Evolutionary conservation across 805 yeast species (phyloP).

Genomic region (Ogataea nitratoaversa): DNA sequence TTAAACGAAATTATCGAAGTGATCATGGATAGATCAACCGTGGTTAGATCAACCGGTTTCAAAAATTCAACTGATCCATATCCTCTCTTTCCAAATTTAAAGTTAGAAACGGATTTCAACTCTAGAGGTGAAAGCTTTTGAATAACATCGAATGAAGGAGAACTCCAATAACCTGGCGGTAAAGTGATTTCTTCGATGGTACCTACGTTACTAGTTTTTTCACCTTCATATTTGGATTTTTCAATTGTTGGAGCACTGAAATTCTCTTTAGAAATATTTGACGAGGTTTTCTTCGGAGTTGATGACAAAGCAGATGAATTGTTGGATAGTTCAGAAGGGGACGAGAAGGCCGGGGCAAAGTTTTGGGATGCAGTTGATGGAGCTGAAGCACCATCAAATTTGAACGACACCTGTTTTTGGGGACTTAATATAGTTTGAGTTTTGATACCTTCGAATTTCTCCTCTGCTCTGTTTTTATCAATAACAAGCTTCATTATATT

Average conservation of each 20-base stretch:
- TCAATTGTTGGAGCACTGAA: not conserved
- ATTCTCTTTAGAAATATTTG: not conserved
- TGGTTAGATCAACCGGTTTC: conserved; percentile 78
- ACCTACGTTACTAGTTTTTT: conserved; percentile 1
- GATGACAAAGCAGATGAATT: not conserved
- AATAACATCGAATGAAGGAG: conserved; percentile 69
- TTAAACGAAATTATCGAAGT: conserved; percentile 63
- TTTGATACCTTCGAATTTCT: conserved; percentile 21
- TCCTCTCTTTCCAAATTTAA: conserved; percentile 74
- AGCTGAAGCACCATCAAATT: too few relatives aligned
- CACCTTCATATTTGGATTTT: not conserved
- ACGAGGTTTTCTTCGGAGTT: not conserved
- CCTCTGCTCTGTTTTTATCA: conserved; percentile 33
- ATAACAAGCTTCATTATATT: conserved; percentile 52
- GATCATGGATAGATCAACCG: conserved; percentile 58
- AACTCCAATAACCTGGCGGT: conserved; percentile 79
- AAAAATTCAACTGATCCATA: conserved; percentile 75
- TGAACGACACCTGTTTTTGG: conserved; percentile 33
- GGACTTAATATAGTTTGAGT: conserved; percentile 17
- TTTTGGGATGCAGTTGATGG: too few relatives aligned
- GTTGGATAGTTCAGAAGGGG: too few relatives aligned
- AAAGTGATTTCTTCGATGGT: conserved; percentile 6
- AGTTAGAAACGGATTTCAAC: conserved; percentile 56
- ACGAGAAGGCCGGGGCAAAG: too few relatives aligned
- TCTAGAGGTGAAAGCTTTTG: conserved; percentile 56